Evolutionary conservation across 129 eudicot species (phyloP).

Genomic region (Lactuca saligna): DNA sequence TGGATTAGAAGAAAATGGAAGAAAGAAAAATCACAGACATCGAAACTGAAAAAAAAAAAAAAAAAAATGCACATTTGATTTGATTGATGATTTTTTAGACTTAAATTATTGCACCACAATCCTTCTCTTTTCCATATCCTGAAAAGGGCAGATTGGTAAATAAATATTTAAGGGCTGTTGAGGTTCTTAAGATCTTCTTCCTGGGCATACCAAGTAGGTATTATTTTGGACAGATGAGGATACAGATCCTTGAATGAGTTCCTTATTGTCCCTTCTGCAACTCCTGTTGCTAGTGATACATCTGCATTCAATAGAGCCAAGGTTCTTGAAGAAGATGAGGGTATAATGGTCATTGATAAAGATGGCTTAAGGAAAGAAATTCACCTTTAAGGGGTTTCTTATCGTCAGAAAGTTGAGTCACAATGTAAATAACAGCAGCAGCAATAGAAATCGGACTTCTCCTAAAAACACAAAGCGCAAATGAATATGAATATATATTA

Average conservation of each 20-base stretch:
- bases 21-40: too few relatives aligned
- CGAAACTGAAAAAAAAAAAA: too few relatives aligned
- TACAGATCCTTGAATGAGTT: slow-evolving; percentile 61
- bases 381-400: slow-evolving; percentile 65
- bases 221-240: slow-evolving; percentile 59
- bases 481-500: not conserved
- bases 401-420: slow-evolving; percentile 61
- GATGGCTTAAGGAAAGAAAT: not conserved
- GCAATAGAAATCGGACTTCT: slow-evolving; percentile 72
- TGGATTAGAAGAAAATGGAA: too few relatives aligned
- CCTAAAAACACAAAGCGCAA: slow-evolving; percentile 31
- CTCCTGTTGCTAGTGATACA: slow-evolving; percentile 55
- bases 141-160: too few relatives aligned
- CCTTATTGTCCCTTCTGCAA: slow-evolving; percentile 78
- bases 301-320: slow-evolving; percentile 34
- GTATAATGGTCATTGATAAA: not conserved
- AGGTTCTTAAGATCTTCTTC: slow-evolving; percentile 65
- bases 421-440: slow-evolving; percentile 68
- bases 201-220: slow-evolving; percentile 69
- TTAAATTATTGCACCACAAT: too few relatives aligned
- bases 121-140: too few relatives aligned
- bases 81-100: too few relatives aligned
- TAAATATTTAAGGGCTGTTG: slow-evolving; percentile 18
- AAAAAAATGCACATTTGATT: too few relatives aligned
- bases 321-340: not conserved